These are phyloP conservation scores for Malassezia brasiliensis DNA, from an alignment of 1,284 basidiomycete genomes.

Conservation along the genomic window DNA sequence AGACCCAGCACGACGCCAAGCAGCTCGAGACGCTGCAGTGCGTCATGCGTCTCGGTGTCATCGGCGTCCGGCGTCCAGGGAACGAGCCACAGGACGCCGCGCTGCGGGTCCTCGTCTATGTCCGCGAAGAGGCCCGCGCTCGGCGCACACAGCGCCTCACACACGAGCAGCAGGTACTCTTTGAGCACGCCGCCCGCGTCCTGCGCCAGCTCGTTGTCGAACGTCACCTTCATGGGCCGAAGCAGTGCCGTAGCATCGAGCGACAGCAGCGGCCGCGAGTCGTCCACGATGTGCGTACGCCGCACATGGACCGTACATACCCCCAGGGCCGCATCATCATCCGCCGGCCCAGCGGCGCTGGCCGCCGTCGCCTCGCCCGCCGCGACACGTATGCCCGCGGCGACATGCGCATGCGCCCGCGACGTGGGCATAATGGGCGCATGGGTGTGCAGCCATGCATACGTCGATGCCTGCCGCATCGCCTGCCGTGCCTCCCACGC, in stretches of 20 bases:
- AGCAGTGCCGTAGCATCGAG: neutral
- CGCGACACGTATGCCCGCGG: neutral
- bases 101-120: slow-evolving; percentile 8
- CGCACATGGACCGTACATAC: neutral
- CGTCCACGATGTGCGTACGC: slow-evolving; percentile 3
- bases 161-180: slow-evolving; percentile 30
- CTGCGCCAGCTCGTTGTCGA: slow-evolving; percentile 26
- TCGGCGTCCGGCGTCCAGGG: neutral
- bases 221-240: slow-evolving; percentile 23
- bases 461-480: slow-evolving; percentile 22
- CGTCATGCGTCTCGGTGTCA: neutral
- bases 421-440: neutral
- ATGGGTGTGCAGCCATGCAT: slow-evolving; percentile 15
- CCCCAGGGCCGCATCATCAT: neutral
- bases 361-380: neutral
- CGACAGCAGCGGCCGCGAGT: slow-evolving; percentile 16
- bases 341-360: no score
- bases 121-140: neutral
- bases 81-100: slow-evolving; percentile 7
- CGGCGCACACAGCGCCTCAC: slow-evolving; percentile 13
- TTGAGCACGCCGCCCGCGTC: slow-evolving; percentile 31
- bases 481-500: slow-evolving; percentile 16
- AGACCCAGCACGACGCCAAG: slow-evolving; percentile 26
- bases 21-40: slow-evolving; percentile 14
- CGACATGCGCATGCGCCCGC: neutral